Percentiles rank a stretch among this genome's conserved stretches.
Evolutionary conservation across 1,139 yeast genomes (phyloP).

Genomic region (Taiozyma sp.): DNA sequence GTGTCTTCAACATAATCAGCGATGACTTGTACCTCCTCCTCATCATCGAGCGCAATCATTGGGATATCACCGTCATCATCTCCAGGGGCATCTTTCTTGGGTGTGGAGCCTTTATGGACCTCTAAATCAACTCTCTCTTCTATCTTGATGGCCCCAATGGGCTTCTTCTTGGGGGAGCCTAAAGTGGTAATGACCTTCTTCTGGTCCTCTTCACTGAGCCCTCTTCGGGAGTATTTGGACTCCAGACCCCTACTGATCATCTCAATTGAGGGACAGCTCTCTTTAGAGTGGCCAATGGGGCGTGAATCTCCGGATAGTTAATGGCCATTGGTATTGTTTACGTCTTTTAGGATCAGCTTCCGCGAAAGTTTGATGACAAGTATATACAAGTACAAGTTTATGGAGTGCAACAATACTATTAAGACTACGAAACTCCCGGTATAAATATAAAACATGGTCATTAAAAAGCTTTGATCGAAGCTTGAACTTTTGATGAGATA

Average conservation of each 20-base stretch:
- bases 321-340: neutral
- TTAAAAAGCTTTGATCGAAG: slow-evolving; percentile 3
- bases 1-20: slow-evolving; percentile 35
- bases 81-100: neutral
- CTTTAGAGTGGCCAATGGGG: neutral
- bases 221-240: slow-evolving; percentile 41
- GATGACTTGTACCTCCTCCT: slow-evolving; percentile 40
- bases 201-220: slow-evolving; percentile 32
- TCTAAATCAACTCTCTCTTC: slow-evolving; percentile 34
- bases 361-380: neutral
- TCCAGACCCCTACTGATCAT: slow-evolving; percentile 30
- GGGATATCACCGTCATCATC: slow-evolving; percentile 39
- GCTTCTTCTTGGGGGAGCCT: slow-evolving; percentile 27
- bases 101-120: neutral
- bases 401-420: too few species aligned
- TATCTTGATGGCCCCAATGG: slow-evolving; percentile 28
- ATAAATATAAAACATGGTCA: slow-evolving; percentile 52
- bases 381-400: too few species aligned
- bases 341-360: neutral
- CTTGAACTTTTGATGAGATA: slow-evolving; percentile 1
- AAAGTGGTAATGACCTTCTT: slow-evolving; percentile 34
- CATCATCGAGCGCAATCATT: slow-evolving; percentile 48
- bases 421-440: neutral
- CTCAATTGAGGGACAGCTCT: neutral
- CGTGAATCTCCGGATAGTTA: neutral